Evolutionary conservation across 78 protist species (phyloP), one percentile per base, ranked within the genome.

Genomic region (Creolimax fragrantissima): DNA sequence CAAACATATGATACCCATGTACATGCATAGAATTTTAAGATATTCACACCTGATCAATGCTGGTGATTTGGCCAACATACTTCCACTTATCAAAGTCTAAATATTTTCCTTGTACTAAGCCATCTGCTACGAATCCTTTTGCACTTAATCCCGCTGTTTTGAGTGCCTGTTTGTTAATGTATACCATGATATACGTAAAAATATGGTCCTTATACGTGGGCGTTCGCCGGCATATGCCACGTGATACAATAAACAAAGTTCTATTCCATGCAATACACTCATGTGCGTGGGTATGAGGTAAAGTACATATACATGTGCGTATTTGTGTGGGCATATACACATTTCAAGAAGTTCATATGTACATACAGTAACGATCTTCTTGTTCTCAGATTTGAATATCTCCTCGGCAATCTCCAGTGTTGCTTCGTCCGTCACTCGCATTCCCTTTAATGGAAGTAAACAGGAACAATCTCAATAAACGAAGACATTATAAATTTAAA

Each of bases 371-470:
- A 93, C 95, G n/a, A 95, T 86, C 67, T 92, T 93, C 43, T 93
- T 41, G 41, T 93, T 93, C 90, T 93, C 95, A 44, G 94, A 81
- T 0, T 66, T 3, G n/a, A 93, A 93, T 17, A 93, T 94, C 41
- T 93, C 47, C 81, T 91, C 94, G 3, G 96, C 96, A 81, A 93
- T 93, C 35, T 91, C 90, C 90, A 95, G 93, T 3, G 94, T 94
- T 3, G 35, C 43, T 42, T 92, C 84, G 66, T 93, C 94, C 32
- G 96, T 95, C 32, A 93, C 95, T 67, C 96, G 93, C 35, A 95
- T 81, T 44, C 96, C 86, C 86, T 83, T 36, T 83, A 24, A 35
- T 17, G 39, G 39, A 11, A 58, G 11, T 17, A 11, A 58, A n/a
- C n/a, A n/a, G n/a, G n/a, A n/a, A n/a, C n/a, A 58, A 58, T 58